phyloP scores from a whole-genome alignment of 2,329 filamentous ascomycete species.

The Penicillium griseofulvum region DNA sequence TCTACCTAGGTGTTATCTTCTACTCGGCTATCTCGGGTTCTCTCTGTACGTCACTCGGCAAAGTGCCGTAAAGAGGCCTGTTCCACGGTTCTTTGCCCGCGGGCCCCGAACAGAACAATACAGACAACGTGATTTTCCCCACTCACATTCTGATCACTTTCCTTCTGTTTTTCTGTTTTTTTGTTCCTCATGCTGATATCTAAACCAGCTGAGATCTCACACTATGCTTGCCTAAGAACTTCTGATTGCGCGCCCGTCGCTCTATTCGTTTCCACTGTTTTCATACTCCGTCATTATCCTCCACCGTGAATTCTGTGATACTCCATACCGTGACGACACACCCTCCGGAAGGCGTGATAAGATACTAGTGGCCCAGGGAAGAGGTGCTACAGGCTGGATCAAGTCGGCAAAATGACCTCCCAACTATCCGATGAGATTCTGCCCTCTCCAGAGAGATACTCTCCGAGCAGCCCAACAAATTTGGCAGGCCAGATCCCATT shows the following conservation, averaged over 20 bases:
- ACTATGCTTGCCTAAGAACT: constrained; percentile 8
- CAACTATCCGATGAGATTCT: constrained; percentile 29
- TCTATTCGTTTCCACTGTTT: background rate
- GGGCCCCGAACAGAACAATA: constrained; percentile 11
- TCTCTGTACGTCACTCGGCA: constrained; percentile 7
- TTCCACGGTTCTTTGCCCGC: constrained; percentile 20
- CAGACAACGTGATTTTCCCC: constrained; percentile 7
- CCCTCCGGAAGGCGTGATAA: background rate
- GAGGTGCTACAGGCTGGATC: background rate
- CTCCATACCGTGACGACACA: background rate
- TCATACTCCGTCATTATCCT: background rate
- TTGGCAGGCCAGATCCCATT: constrained; percentile 36
- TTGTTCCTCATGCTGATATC: background rate
- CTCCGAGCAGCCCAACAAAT: constrained; percentile 36
- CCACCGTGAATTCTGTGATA: background rate
- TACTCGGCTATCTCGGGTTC: constrained; percentile 4
- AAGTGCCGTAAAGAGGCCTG: constrained; percentile 10
- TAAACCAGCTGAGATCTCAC: background rate
- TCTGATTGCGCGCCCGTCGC: constrained; percentile 1
- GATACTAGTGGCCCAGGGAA: background rate
- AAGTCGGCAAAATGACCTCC: constrained; percentile 29
- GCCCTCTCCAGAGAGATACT: constrained; percentile 32
- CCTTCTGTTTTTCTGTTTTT: background rate
- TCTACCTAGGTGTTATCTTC: background rate
- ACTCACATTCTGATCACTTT: background rate